A percentile compares a stretch with the other conserved stretches of the same genome.
phyloP scores from a whole-genome alignment of 1,284 basidiomycete genomes.

The Sanghuangporus baumii region DNA sequence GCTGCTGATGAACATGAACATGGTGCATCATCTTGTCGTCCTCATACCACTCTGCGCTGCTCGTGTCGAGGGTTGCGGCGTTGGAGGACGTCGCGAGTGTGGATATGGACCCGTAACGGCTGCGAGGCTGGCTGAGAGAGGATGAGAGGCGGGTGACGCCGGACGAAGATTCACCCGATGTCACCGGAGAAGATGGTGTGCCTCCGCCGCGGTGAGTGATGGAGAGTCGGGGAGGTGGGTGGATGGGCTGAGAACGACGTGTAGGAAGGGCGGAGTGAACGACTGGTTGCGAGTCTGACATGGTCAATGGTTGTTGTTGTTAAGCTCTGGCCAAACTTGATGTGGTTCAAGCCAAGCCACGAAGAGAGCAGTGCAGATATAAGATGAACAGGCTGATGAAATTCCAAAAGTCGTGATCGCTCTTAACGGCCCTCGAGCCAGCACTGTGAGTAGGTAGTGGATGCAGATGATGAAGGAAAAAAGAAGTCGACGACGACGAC shows the following conservation, averaged over 20 bases:
- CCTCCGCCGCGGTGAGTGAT: neutral
- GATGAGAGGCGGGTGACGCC: constrained; percentile 7
- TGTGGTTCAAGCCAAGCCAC: neutral
- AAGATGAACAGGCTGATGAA: neutral
- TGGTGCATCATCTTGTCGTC: constrained; percentile 6
- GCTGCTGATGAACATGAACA: neutral
- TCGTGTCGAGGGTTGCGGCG: neutral
- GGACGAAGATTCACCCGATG: constrained; percentile 15
- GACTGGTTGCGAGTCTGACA: neutral
- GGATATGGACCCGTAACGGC: constrained; percentile 17
- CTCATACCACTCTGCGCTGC: constrained; percentile 13
- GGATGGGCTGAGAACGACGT: neutral
- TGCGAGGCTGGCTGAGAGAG: neutral
- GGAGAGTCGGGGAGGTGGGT: constrained; percentile 5
- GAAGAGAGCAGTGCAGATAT: neutral
- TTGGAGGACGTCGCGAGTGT: constrained; percentile 17
- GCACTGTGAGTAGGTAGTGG: neutral
- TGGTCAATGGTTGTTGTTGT: neutral
- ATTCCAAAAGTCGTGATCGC: neutral
- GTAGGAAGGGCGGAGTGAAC: neutral
- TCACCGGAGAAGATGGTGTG: constrained; percentile 10
- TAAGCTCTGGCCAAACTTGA: neutral
- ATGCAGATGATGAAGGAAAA: neutral
- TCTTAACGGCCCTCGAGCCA: neutral
- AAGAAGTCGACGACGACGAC: neutral